Evolutionary conservation across 73 alveolate genomes (phyloP).

Genomic region (Stentor coeruleus): DNA sequence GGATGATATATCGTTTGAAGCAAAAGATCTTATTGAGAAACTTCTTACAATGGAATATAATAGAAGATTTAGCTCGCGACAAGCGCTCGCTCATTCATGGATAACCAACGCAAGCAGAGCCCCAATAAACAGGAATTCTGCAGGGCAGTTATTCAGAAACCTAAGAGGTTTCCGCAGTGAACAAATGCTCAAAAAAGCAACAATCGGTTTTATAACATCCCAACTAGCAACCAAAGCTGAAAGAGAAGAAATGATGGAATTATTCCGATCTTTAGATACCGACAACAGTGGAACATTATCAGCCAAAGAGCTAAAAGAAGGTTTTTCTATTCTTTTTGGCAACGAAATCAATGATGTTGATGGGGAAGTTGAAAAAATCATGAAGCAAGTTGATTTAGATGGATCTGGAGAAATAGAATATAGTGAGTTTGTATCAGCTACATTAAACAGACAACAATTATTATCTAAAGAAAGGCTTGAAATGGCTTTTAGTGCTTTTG

Average conservation of each 20-base stretch:
- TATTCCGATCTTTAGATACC: constrained; percentile 29
- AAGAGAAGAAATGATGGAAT: constrained; percentile 7
- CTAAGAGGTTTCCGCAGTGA: too few species aligned
- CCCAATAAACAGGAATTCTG: too few species aligned
- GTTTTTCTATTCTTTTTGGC: too few species aligned
- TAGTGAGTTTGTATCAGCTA: too few species aligned
- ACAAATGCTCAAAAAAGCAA: constrained; percentile 40
- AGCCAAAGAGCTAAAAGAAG: constrained; percentile 39
- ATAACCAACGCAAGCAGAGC: too few species aligned
- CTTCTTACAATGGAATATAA: constrained; percentile 51
- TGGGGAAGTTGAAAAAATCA: constrained; percentile 80
- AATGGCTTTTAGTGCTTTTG: constrained; percentile 86
- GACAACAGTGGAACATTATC: constrained; percentile 45
- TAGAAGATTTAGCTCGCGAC: constrained; percentile 61
- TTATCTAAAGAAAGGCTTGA: constrained; percentile 81
- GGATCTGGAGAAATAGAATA: constrained; percentile 84
- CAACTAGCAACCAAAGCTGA: constrained; percentile 26
- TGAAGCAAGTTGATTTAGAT: constrained; percentile 76
- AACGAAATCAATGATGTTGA: too few species aligned
- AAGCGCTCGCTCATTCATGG: constrained; percentile 70
- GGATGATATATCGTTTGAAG: constrained; percentile 66
- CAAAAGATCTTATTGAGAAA: constrained; percentile 53
- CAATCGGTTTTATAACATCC: constrained; percentile 32
- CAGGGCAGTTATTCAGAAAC: too few species aligned
- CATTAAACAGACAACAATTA: too few species aligned